Evolutionary conservation across 306 rosid species (phyloP), one percentile per base, ranked within the genome.

Genomic region (Citrullus colocynthis): DNA sequence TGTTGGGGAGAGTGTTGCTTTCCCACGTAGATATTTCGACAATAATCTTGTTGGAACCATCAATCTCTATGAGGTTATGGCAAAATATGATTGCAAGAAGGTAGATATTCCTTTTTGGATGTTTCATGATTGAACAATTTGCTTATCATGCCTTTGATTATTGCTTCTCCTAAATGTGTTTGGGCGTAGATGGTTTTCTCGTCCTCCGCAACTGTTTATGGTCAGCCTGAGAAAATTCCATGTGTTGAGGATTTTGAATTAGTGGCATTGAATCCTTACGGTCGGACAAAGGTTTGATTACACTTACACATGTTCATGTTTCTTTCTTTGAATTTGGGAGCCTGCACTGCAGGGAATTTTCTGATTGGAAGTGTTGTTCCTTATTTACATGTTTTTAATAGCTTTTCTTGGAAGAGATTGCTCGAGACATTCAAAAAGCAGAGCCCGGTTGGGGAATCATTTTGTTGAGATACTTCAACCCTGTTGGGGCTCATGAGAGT

Each of bases 401-500:
- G 98, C 88, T 95, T 85, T 90, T 92, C 85, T 91, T 90, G 0
- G 98, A 95, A 83, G 97, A 92, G 84, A 88, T 92, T 80, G 93
- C 93, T 57, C 88, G 92, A 56, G 97, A 92, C 74, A 89, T 92
- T 80, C 92, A 90, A 18, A 89, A 73, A 74, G 98, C 96, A 32
- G 98, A 92, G 75, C 92, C 92, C 74, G 96, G 85, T 76, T 95
- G 98, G 97, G 85, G 80, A 77, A 90, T 90, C 82, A 86, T 95
- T 62, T 81, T 92, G 74, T 76, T 95, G 76, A 89, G 98, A 80
- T 92, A 95, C 88, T 95, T 95, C 90, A 95, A 95, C 64, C 98
- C 98, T 12, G 97, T 95, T 12, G 98, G 98, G 51, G 96, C 96
- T 75, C 97, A 95, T 75, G 96, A 95, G 82, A 95, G 97, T 86